phyloP scores from a whole-genome alignment of 495 filamentous ascomycete species.

The Podospora comata region DNA sequence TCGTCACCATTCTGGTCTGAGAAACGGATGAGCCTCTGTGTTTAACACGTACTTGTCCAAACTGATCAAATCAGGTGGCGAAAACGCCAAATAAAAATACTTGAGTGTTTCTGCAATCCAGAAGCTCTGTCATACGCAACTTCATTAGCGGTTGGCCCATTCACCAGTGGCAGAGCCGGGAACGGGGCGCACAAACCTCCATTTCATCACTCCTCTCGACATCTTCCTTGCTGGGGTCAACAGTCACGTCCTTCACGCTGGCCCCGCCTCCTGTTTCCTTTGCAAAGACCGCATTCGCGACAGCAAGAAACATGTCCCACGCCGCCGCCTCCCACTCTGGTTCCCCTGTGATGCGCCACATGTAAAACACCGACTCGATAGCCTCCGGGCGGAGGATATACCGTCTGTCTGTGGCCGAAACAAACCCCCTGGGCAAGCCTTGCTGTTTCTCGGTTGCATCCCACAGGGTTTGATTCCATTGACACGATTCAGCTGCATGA shows the following conservation, averaged over 20 bases:
- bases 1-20: background rate
- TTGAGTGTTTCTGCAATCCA: slow-evolving; percentile 50
- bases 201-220: slow-evolving; percentile 32
- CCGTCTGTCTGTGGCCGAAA: slow-evolving; percentile 27
- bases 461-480: slow-evolving; percentile 33
- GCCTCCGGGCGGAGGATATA: slow-evolving; percentile 60
- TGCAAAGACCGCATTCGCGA: slow-evolving; percentile 51
- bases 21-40: slow-evolving; percentile 81
- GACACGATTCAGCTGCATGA: slow-evolving; percentile 10
- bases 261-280: slow-evolving; percentile 57
- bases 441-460: slow-evolving; percentile 33
- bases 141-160: background rate
- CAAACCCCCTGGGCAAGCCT: slow-evolving; percentile 58
- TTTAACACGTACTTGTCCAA: slow-evolving; percentile 77
- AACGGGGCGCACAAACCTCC: slow-evolving; percentile 21
- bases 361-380: slow-evolving; percentile 68
- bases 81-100: slow-evolving; percentile 74
- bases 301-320: slow-evolving; percentile 71
- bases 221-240: slow-evolving; percentile 29
- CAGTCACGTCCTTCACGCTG: slow-evolving; percentile 51
- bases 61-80: slow-evolving; percentile 65
- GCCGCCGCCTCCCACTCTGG: slow-evolving; percentile 58
- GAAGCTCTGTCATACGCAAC: slow-evolving; percentile 32
- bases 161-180: background rate
- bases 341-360: slow-evolving; percentile 70